phyloP scores from a whole-genome alignment of 2,329 filamentous ascomycete genomes.

The Phaeomoniella chlamydospora region DNA sequence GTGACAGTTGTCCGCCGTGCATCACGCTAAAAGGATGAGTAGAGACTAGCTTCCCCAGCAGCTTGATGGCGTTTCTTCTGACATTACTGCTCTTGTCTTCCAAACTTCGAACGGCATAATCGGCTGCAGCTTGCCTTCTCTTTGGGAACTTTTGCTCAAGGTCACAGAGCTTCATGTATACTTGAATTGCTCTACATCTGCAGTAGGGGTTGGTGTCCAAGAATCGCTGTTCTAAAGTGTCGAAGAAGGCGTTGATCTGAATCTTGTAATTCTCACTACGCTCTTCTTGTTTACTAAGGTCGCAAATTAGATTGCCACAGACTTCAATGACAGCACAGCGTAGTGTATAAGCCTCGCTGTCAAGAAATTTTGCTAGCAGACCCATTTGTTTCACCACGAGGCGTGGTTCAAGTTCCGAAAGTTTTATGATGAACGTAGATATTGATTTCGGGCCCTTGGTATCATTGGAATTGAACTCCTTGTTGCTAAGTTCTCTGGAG shows the following conservation, averaged over 20 bases:
- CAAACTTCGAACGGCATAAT: constrained; percentile 74
- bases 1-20: constrained; percentile 73
- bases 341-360: constrained; percentile 92
- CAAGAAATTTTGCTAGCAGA: constrained; percentile 80
- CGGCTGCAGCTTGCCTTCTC: constrained; percentile 71
- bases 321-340: constrained; percentile 92
- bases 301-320: constrained; percentile 84
- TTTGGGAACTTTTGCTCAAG: constrained; percentile 95
- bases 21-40: constrained; percentile 90
- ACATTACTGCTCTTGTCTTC: constrained; percentile 99
- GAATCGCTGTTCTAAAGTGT: constrained; percentile 90
- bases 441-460: constrained; percentile 92
- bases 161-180: constrained; percentile 82
- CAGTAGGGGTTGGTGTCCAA: constrained; percentile 95
- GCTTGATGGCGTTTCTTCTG: constrained; percentile 82
- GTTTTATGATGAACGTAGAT: constrained; percentile 79
- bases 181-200: constrained; percentile 79
- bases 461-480: constrained; percentile 96
- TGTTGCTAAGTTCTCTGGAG: constrained; percentile 73
- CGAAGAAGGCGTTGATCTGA: constrained; percentile 92
- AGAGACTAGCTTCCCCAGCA: constrained; percentile 74
- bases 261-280: constrained; percentile 84
- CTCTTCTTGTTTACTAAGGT: constrained; percentile 84
- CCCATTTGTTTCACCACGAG: constrained; percentile 97
- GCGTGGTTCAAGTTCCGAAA: constrained; percentile 82